Percentiles rank a stretch among this genome's conserved stretches.
phyloP scores from a whole-genome alignment of 352 stramenopile genomes.

The Phytophthora tentaculata region DNA sequence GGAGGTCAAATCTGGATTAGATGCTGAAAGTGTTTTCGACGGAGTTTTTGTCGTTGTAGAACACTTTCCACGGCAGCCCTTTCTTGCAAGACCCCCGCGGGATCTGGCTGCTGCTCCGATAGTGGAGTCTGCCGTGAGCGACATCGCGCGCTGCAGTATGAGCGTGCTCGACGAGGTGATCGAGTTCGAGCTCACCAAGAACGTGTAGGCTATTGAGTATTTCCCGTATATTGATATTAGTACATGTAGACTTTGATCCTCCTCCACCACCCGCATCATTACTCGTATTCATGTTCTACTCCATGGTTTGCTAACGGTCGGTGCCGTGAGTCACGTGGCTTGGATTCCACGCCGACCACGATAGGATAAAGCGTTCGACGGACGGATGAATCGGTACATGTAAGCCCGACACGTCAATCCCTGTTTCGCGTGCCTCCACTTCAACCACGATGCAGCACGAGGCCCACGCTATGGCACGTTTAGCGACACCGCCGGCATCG shows the following conservation, averaged over 20 bases:
- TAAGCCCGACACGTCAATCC: conserved; percentile 19
- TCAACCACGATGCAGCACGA: conserved; percentile 22
- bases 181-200: conserved; percentile 52
- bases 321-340: not conserved
- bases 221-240: conserved; percentile 37
- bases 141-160: conserved; percentile 45
- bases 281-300: not conserved
- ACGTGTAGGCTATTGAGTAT: conserved; percentile 35
- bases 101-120: conserved; percentile 7
- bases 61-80: too few species aligned
- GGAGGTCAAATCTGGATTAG: too few species aligned
- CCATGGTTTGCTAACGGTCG: not conserved
- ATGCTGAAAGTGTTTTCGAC: too few species aligned
- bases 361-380: not conserved
- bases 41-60: too few species aligned
- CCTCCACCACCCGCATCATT: too few species aligned
- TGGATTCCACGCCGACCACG: not conserved
- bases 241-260: conserved; percentile 40
- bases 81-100: conserved; percentile 9
- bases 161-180: conserved; percentile 52
- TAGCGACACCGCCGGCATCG: conserved; percentile 19
- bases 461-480: conserved; percentile 17
- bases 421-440: conserved; percentile 26
- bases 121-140: conserved; percentile 23
- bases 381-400: too few species aligned